Percentiles rank a stretch among this genome's conserved stretches.
Conservation (phyloP, 2,329 filamentous ascomycete species). For the Penicillium crustosum region DNA sequence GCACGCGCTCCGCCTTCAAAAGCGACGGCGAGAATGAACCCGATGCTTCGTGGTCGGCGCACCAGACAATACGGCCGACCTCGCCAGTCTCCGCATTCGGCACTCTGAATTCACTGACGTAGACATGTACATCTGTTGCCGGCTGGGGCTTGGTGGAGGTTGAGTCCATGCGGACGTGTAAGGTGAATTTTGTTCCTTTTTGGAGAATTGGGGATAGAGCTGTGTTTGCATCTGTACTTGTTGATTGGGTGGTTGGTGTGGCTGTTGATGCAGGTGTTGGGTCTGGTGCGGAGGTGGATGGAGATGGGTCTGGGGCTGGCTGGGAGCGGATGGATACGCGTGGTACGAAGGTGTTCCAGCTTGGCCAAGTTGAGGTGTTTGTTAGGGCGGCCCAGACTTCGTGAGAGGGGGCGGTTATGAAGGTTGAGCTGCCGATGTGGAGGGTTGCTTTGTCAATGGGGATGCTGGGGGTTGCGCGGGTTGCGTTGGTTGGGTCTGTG, state of each 20-base stretch:
- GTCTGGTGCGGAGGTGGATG: not conserved
- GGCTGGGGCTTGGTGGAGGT: constrained; percentile 22
- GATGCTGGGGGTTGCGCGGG: constrained; percentile 35
- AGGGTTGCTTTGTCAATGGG: constrained; percentile 30
- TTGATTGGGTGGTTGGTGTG: constrained; percentile 6
- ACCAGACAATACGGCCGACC: constrained; percentile 32
- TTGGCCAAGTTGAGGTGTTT: constrained; percentile 47
- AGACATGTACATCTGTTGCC: constrained; percentile 26
- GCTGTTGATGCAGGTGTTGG: constrained; percentile 12
- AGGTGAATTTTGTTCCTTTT: constrained; percentile 45
- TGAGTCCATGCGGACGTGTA: constrained; percentile 45
- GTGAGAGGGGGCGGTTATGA: constrained; percentile 43
- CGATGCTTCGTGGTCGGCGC: constrained; percentile 27
- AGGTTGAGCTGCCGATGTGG: constrained; percentile 35
- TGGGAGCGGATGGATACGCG: constrained; percentile 48
- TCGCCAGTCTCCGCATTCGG: constrained; percentile 23
- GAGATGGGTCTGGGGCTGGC: constrained; percentile 21
- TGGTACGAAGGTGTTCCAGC: constrained; percentile 51
- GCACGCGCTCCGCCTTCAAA: constrained; percentile 47
- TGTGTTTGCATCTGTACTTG: not conserved
- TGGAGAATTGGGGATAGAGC: constrained; percentile 33
- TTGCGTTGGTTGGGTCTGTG: constrained; percentile 22
- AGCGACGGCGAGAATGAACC: constrained; percentile 37
- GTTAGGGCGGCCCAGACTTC: constrained; percentile 47
- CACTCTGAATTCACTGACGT: constrained; percentile 38